These are phyloP conservation scores for Ploettnerulaceae sp. DNA, from an alignment of 2,329 filamentous ascomycete genomes.

Conservation along the genomic window DNA sequence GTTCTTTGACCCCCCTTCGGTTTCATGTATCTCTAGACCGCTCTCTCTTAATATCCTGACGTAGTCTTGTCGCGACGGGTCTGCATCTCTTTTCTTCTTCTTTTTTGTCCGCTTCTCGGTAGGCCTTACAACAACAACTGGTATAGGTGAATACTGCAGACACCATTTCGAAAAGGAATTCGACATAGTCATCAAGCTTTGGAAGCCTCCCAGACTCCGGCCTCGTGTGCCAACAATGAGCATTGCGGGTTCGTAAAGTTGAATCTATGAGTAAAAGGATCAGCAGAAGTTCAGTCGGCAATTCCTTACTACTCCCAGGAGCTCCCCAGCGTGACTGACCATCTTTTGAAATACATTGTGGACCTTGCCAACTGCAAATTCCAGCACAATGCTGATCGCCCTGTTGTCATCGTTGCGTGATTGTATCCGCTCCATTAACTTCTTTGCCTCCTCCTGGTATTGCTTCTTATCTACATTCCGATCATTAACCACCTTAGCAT, in stretches of 20 bases:
- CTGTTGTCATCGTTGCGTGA: constrained; percentile 66
- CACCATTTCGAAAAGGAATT: constrained; percentile 68
- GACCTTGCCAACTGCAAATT: constrained; percentile 67
- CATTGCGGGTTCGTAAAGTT: constrained; percentile 68
- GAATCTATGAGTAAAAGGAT: constrained; percentile 46
- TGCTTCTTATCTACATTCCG: constrained; percentile 52
- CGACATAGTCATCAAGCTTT: constrained; percentile 59
- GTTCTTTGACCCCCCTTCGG: constrained; percentile 22
- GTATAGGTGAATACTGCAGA: constrained; percentile 68
- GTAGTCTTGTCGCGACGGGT: constrained; percentile 59
- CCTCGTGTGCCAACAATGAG: constrained; percentile 68
- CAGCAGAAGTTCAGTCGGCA: too few species aligned
- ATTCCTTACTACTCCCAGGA: not conserved
- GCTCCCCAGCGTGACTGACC: constrained; percentile 42
- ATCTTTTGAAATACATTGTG: constrained; percentile 70
- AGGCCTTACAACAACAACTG: constrained; percentile 68
- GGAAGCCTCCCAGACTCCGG: constrained; percentile 63
- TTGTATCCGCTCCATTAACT: constrained; percentile 60
- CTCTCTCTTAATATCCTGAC: constrained; percentile 60
- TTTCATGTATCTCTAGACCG: constrained; percentile 34
- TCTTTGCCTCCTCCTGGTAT: constrained; percentile 61
- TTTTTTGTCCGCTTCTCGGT: constrained; percentile 66
- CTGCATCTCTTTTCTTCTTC: constrained; percentile 62
- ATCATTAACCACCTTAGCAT: constrained; percentile 60
- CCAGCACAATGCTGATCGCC: constrained; percentile 66